A percentile compares a stretch with the other conserved stretches of the same genome.
phyloP scores from a whole-genome alignment of 2,329 filamentous ascomycete genomes.

The Cercospora zeina region DNA sequence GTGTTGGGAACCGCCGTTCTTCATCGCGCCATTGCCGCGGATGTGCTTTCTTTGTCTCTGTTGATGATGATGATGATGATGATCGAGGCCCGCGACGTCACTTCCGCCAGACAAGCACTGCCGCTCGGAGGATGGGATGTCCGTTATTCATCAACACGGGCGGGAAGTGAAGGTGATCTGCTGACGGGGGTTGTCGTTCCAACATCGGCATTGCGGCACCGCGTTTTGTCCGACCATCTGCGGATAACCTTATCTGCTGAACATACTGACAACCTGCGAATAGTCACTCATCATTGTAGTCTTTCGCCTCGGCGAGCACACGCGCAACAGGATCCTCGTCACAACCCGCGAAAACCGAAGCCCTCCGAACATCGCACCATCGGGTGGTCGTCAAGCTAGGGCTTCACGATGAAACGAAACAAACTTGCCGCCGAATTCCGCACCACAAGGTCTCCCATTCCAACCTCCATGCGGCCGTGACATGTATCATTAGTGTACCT shows the following conservation, averaged over 20 bases:
- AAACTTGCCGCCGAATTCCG: background rate
- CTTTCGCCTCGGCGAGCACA: background rate
- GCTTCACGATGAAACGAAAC: background rate
- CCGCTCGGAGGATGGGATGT: background rate
- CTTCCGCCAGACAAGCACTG: background rate
- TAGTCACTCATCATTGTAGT: background rate
- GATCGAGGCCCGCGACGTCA: conserved; percentile 10
- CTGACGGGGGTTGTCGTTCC: conserved; percentile 5
- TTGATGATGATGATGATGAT: no score
- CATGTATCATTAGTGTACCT: background rate
- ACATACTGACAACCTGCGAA: background rate
- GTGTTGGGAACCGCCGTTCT: conserved; percentile 1
- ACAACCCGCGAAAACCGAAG: background rate
- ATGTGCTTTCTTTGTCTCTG: background rate
- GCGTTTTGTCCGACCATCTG: conserved; percentile 9
- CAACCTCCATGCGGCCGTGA: background rate
- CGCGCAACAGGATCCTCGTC: background rate
- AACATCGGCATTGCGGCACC: conserved; percentile 3
- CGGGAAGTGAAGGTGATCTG: conserved; percentile 3
- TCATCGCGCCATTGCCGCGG: conserved; percentile 13
- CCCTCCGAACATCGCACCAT: background rate
- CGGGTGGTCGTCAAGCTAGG: background rate
- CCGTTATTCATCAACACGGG: background rate
- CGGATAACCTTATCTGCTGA: conserved; percentile 1
- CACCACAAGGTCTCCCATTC: background rate